Base-by-base conservation (phyloP, 441 rosid genomes). In the Pelargonium cotyledonis region DNA sequence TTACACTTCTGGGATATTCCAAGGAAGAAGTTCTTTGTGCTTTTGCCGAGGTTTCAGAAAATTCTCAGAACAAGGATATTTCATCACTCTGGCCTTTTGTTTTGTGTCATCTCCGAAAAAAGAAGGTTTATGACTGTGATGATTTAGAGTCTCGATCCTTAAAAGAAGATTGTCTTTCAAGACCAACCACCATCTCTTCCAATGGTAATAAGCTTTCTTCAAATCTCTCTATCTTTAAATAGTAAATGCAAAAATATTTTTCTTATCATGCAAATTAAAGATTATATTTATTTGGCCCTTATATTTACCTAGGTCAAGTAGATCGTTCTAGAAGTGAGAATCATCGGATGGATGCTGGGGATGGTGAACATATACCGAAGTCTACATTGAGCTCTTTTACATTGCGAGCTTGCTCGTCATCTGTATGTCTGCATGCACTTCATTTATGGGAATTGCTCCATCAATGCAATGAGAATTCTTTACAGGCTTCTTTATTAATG, bases 21-120 rank as follows among this genome's bases (percentile, higher is more conserved):
- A 81, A 87, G 81, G 96, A 88, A 69, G 84, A 81, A 77, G 87
- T 86, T 61, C 72, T 76, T 70, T 73, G n/a, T 67, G 91, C 94
- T 65, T 80, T 75, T 74, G 65, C 67, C 77, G 89, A 86, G 79
- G 89, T 86, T 71, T 84, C 87, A 69, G 81, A 84, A 76, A 80
- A 84, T 74, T 82, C 92, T 41, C 73, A 67, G 57, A 78, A 72
- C 73, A 82, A 82, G 78, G 90, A 82, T 70, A 82, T 84, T 35
- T 81, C 89, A 21, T 76, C 86, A 65, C 81, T 89, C 58, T 86
- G 86, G 96, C 88, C 85, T 35, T 79, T 88, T 6, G 88, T 87
- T 49, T 71, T 85, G 76, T 88, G 91, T 76, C 85, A 63, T 76
- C 96, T 91, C 65, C 87, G 79, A 72, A 89, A 93, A 84, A 83